Conservation (phyloP, 2,329 filamentous ascomycete species). For the Diplodia mutila region DNA sequence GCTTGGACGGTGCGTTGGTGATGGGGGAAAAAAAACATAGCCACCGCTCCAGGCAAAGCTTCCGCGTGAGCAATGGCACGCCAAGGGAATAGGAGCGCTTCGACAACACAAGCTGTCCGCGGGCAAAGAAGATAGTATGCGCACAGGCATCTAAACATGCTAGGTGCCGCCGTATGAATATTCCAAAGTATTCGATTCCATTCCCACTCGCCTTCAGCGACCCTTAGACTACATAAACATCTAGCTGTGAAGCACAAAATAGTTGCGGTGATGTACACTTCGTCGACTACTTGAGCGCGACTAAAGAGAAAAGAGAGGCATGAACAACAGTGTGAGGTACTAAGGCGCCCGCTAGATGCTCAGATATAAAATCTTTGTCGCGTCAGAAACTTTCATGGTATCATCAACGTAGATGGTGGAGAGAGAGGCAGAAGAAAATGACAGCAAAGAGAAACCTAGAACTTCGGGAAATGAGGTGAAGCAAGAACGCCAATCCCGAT, state of each 20-base stretch:
- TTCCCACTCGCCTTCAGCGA: background rate
- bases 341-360: conserved; percentile 24
- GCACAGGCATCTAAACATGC: background rate
- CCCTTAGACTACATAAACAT: conserved; percentile 20
- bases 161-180: background rate
- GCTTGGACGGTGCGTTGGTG: background rate
- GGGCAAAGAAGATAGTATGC: background rate
- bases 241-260: conserved; percentile 9
- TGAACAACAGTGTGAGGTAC: conserved; percentile 19
- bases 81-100: background rate
- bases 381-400: conserved; percentile 23
- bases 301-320: conserved; percentile 22
- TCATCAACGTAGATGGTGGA: conserved; percentile 23
- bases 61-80: background rate
- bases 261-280: conserved; percentile 20
- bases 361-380: conserved; percentile 16
- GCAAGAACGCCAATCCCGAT: conserved; percentile 19
- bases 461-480: background rate
- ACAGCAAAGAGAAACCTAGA: background rate
- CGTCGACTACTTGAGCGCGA: conserved; percentile 15
- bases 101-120: background rate
- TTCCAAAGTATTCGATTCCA: background rate
- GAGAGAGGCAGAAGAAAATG: conserved; percentile 7
- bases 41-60: background rate
- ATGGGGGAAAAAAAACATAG: background rate